Base-by-base conservation (phyloP, 768 basidiomycete genomes). In the Rhizopogon roseolus region DNA sequence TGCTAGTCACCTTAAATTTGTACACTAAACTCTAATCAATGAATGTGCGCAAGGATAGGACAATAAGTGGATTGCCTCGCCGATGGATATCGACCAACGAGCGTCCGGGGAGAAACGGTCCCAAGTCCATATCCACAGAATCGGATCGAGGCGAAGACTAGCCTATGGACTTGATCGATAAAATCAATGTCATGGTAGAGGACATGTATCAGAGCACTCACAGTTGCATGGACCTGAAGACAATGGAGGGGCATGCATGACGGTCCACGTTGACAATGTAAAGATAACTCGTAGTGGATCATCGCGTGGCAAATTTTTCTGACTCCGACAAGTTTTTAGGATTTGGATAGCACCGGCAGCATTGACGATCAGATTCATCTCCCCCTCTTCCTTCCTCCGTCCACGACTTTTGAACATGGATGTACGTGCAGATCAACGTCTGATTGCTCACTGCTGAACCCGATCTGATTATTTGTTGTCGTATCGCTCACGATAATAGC, bases 311-410 rank as follows among this genome's bases (percentile, higher is more conserved):
- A 52, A 66, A 69, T 62, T 38, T 64, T 72, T 75, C 70, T 42
- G 64, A 79, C 76, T 78, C 81, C 80, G 82, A 76, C 76, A 76
- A 82, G 81, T 76, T 76, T 73, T 80, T 76, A 75, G 70, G 62
- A 59, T 59, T 57, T 61, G 60, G 60, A 53, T 44, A 51, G 66
- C 6, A 32, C 34, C 34, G 34, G 55, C 55, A 52, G 39, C 16
- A 53, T 29, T 48, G n/a, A 14, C 46, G 50, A 66, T 66, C 64
- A 61, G 56, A 63, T 61, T 60, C 68, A 58, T 64, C 60, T 36
- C 55, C 59, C 62, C 62, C 62, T 64, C 52, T 59, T 66, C 62
- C 64, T 58, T 56, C 61, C 56, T 54, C 58, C 62, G 50, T 60
- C 55, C 54, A 55, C 65, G 54, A 54, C 62, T 45, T 53, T 36